A percentile compares a stretch with the other conserved stretches of the same genome.
These are phyloP conservation scores for Conticribra guillardii DNA, from an alignment of 108 stramenopile species.

Conservation along the genomic window DNA sequence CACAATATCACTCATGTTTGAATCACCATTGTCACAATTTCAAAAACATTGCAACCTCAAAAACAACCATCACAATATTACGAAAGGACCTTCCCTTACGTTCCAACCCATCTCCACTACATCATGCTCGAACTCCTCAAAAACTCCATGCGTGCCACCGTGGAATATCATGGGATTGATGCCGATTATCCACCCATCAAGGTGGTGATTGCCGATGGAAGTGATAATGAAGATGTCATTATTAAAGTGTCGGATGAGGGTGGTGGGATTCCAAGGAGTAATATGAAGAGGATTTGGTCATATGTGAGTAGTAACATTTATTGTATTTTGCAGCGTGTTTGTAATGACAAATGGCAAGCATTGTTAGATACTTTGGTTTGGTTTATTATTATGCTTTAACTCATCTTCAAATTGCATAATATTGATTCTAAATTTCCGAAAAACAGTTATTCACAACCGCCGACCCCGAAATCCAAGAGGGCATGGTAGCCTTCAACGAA, in stretches of 20 bases:
- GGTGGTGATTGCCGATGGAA: constrained; percentile 97
- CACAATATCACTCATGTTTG: no score
- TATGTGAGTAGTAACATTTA: constrained; percentile 55
- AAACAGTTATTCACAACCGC: constrained; percentile 83
- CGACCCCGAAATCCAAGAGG: constrained; percentile 85
- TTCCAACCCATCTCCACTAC: constrained; percentile 91
- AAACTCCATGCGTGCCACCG: constrained; percentile 98
- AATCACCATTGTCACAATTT: no score
- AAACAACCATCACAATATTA: neutral
- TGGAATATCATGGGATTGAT: constrained; percentile 94
- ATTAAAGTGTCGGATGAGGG: constrained; percentile 99
- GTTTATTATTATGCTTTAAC: no score
- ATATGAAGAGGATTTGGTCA: constrained; percentile 95
- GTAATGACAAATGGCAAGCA: no score
- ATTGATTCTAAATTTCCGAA: no score
- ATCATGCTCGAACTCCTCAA: constrained; percentile 98
- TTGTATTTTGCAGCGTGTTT: neutral
- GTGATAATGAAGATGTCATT: constrained; percentile 98
- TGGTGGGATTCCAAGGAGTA: constrained; percentile 95
- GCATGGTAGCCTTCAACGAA: constrained; percentile 69
- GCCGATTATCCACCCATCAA: constrained; percentile 93
- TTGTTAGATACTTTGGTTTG: no score
- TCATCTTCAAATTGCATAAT: no score
- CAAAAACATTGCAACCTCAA: neutral
- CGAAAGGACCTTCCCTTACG: constrained; percentile 88